phyloP scores from a whole-genome alignment of 495 filamentous ascomycete genomes.

The Pyrenopolyporus hunteri region DNA sequence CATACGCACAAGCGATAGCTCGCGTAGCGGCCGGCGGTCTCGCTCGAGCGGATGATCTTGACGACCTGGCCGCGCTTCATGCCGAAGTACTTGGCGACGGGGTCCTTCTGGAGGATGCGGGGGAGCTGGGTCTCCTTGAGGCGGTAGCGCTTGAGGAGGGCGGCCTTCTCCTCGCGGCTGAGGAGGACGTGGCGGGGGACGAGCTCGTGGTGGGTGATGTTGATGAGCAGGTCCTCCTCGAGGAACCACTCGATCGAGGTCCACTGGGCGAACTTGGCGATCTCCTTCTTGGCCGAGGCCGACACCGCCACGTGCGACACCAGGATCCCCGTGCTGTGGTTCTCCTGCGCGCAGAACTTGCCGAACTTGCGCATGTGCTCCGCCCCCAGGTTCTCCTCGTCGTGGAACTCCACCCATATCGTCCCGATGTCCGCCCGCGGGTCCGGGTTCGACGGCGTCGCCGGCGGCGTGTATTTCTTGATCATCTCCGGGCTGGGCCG shows the following conservation, averaged over 20 bases:
- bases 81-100: constrained; percentile 89
- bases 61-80: constrained; percentile 94
- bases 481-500: constrained; percentile 83
- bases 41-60: constrained; percentile 89
- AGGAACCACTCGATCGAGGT: constrained; percentile 89
- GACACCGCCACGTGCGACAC: constrained; percentile 83
- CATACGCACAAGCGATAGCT: constrained; percentile 68
- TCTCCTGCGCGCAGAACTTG: constrained; percentile 73
- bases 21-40: constrained; percentile 80
- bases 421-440: constrained; percentile 77
- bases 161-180: constrained; percentile 84
- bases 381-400: constrained; percentile 78
- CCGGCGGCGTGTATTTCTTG: constrained; percentile 73
- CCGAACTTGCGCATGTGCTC: constrained; percentile 90
- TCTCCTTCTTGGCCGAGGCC: constrained; percentile 80
- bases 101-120: constrained; percentile 87
- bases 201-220: constrained; percentile 97
- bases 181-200: constrained; percentile 93
- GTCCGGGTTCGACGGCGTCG: constrained; percentile 66
- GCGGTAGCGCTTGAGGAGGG: constrained; percentile 83
- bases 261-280: constrained; percentile 70
- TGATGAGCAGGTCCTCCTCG: constrained; percentile 93
- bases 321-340: constrained; percentile 87
- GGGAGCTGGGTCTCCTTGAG: constrained; percentile 97
- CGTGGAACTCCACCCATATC: constrained; percentile 89